Conservation (phyloP, 768 basidiomycete genomes). For the Boletus tylopilopsis region DNA sequence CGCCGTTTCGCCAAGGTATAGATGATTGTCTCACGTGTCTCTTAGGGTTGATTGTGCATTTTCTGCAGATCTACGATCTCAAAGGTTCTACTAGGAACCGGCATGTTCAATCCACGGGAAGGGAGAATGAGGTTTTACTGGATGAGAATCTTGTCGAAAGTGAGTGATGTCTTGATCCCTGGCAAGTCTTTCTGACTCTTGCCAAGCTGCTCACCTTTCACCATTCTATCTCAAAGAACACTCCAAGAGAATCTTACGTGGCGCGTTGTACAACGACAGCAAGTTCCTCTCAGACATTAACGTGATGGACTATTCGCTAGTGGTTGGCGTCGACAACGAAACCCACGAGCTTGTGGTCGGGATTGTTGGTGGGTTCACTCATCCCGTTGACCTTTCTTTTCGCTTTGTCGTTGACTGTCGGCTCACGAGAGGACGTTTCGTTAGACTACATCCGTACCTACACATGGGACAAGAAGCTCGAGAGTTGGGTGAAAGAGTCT, state of each 20-base stretch:
- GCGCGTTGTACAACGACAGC: constrained; percentile 92
- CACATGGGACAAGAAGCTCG: constrained; percentile 98
- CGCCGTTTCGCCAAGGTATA: constrained; percentile 83
- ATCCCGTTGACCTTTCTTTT: neutral
- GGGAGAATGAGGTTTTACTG: constrained; percentile 89
- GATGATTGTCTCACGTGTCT: neutral
- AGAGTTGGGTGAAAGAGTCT: constrained; percentile 97
- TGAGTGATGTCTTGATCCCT: constrained; percentile 32
- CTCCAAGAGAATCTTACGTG: constrained; percentile 86
- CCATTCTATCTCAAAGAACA: constrained; percentile 97
- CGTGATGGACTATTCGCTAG: constrained; percentile 96
- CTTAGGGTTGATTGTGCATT: neutral
- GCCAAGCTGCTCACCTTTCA: constrained; percentile 71
- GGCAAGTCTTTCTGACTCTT: constrained; percentile 8
- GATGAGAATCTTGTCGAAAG: constrained; percentile 96
- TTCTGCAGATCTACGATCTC: constrained; percentile 83
- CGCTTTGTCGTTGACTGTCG: neutral
- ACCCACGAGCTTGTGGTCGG: constrained; percentile 93
- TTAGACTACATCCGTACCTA: constrained; percentile 93
- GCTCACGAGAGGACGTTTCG: constrained; percentile 3
- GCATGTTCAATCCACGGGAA: constrained; percentile 85
- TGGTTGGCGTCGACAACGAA: constrained; percentile 89
- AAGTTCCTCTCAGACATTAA: constrained; percentile 92
- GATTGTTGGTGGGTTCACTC: constrained; percentile 76
- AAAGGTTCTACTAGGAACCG: constrained; percentile 96